Evolutionary conservation across 2,329 filamentous ascomycete species (phyloP).

Genomic region (Hypoxylon sp.): DNA sequence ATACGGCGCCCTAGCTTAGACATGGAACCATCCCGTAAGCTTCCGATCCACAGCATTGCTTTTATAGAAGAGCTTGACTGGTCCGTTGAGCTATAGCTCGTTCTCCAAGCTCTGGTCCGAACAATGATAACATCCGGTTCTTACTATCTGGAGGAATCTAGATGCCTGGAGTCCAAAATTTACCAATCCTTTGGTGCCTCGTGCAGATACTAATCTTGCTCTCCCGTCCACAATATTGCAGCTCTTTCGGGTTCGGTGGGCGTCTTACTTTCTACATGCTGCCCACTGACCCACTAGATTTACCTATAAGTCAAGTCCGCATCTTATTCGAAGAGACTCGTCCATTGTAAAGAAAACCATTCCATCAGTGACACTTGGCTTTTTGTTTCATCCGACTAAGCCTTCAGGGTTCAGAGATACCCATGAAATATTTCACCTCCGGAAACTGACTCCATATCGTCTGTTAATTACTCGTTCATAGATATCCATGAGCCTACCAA

Average conservation of each 20-base stretch:
- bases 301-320: constrained; percentile 13
- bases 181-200: constrained; percentile 20
- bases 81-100: constrained; percentile 27
- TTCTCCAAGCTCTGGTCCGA: constrained; percentile 24
- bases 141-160: constrained; percentile 19
- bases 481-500: background rate
- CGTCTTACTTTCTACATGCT: constrained; percentile 5
- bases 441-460: constrained; percentile 8
- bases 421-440: constrained; percentile 18
- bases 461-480: background rate
- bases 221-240: constrained; percentile 14
- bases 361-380: constrained; percentile 1
- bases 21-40: constrained; percentile 35
- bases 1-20: constrained; percentile 20
- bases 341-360: constrained; percentile 6
- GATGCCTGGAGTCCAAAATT: constrained; percentile 23
- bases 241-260: background rate
- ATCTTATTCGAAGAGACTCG: constrained; percentile 2
- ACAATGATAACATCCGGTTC: constrained; percentile 29
- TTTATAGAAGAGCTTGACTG: constrained; percentile 28
- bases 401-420: background rate
- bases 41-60: constrained; percentile 27
- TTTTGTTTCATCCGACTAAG: constrained; percentile 3
- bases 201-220: constrained; percentile 41
- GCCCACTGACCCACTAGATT: constrained; percentile 4